Percentiles rank a stretch among this genome's conserved stretches.
phyloP scores from a whole-genome alignment of 495 filamentous ascomycete species.

The Trichodelitschia bisporula region DNA sequence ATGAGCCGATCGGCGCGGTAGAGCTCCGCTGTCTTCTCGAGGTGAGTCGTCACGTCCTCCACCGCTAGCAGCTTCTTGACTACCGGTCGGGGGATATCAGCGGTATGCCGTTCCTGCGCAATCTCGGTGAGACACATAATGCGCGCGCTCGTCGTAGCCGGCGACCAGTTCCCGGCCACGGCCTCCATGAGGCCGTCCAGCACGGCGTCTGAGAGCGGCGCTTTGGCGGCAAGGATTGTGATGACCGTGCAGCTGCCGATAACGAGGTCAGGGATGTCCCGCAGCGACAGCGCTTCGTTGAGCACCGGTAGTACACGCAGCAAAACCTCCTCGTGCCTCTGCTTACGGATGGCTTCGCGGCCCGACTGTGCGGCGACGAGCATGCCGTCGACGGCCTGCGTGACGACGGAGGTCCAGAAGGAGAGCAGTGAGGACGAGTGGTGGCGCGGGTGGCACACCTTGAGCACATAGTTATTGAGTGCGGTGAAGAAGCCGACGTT shows the following conservation, averaged over 20 bases:
- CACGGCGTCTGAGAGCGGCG: slow-evolving; percentile 44
- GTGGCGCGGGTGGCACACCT: slow-evolving; percentile 36
- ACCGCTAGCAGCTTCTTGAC: slow-evolving; percentile 43
- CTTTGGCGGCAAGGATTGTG: slow-evolving; percentile 61
- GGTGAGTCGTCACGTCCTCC: slow-evolving; percentile 26
- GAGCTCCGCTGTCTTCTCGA: too few species aligned
- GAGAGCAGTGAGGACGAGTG: slow-evolving; percentile 53
- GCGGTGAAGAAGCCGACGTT: slow-evolving; percentile 42
- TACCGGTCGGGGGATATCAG: slow-evolving; percentile 34
- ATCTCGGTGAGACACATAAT: slow-evolving; percentile 59
- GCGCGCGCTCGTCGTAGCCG: slow-evolving; percentile 43
- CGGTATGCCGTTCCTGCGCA: slow-evolving; percentile 38
- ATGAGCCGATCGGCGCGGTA: too few species aligned
- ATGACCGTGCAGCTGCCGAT: slow-evolving; percentile 79
- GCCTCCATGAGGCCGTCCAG: slow-evolving; percentile 68
- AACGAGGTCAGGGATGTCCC: slow-evolving; percentile 46
- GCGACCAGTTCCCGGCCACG: slow-evolving; percentile 46
- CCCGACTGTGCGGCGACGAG: slow-evolving; percentile 52
- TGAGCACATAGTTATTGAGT: slow-evolving; percentile 50
- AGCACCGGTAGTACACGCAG: slow-evolving; percentile 49
- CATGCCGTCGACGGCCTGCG: slow-evolving; percentile 59
- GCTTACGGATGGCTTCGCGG: slow-evolving; percentile 27
- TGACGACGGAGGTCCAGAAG: slow-evolving; percentile 69
- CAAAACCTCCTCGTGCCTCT: slow-evolving; percentile 45
- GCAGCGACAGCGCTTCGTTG: slow-evolving; percentile 47